These are phyloP conservation scores for Globisporangium rhizosaccharum DNA, from an alignment of 352 stramenopile species.

Conservation along the genomic window DNA sequence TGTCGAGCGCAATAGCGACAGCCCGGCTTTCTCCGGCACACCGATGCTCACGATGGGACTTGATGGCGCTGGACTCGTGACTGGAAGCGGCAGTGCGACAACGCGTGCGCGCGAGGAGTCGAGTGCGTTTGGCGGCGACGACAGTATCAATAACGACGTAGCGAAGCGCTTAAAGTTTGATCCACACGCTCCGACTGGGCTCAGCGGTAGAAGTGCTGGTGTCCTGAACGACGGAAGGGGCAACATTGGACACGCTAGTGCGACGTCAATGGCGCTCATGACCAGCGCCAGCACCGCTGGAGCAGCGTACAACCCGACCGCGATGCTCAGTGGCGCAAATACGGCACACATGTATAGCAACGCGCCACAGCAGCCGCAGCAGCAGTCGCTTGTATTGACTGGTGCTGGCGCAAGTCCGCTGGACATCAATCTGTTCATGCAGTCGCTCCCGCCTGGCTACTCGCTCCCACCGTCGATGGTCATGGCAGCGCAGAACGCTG, in stretches of 20 bases:
- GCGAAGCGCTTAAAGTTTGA: slow-evolving; percentile 8
- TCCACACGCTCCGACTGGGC: not conserved
- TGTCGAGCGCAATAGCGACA: not conserved
- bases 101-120: slow-evolving; percentile 7
- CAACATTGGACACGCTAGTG: not conserved
- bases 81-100: not conserved
- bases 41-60: not conserved
- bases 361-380: not conserved
- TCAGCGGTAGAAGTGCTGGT: not conserved
- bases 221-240: slow-evolving; percentile 6
- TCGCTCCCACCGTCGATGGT: slow-evolving; percentile 21
- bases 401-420: not conserved
- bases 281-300: too few species aligned
- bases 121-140: not conserved
- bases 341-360: too few species aligned
- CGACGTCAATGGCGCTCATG: not conserved
- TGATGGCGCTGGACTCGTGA: not conserved
- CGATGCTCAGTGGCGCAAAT: too few species aligned
- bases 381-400: not conserved
- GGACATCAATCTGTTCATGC: slow-evolving; percentile 27
- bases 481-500: slow-evolving; percentile 3
- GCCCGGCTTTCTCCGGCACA: not conserved
- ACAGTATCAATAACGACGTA: not conserved
- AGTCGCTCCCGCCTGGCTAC: slow-evolving; percentile 26
- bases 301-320: too few species aligned